These are phyloP conservation scores for Fusarium lyarnte DNA, from an alignment of 2,329 filamentous ascomycete genomes.

Conservation along the genomic window DNA sequence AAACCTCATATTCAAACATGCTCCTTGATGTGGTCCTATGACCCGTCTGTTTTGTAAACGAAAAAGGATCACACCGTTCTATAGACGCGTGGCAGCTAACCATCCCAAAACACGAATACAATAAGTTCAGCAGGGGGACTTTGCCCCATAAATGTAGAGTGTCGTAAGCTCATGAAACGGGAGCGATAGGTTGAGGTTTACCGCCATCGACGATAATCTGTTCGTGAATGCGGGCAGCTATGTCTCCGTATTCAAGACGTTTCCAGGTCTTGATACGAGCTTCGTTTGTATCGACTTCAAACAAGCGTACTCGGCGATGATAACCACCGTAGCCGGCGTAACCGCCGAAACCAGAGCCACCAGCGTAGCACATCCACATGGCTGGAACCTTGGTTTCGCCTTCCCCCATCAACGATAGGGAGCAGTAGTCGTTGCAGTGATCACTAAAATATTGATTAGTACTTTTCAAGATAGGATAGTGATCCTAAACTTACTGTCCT, in stretches of 20 bases:
- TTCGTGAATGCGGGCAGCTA: conserved; percentile 64
- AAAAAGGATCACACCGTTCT: conserved; percentile 18
- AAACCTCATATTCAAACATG: conserved; percentile 4
- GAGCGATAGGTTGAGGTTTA: conserved; percentile 45
- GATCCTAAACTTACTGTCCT: conserved; percentile 75
- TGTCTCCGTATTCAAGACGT: conserved; percentile 76
- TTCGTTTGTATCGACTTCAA: conserved; percentile 92
- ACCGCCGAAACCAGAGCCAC: conserved; percentile 90
- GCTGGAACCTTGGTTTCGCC: conserved; percentile 66
- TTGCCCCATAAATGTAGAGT: not conserved
- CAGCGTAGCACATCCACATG: conserved; percentile 98
- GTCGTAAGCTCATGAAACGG: conserved; percentile 29
- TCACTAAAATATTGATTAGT: conserved; percentile 61
- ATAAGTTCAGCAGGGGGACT: conserved; percentile 15
- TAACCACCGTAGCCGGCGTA: conserved; percentile 93
- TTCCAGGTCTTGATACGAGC: conserved; percentile 93
- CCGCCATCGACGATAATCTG: conserved; percentile 74
- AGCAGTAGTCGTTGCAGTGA: conserved; percentile 97
- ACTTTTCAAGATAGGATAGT: not conserved
- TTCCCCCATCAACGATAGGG: conserved; percentile 64
- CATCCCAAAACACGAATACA: conserved; percentile 26
- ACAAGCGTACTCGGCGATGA: conserved; percentile 84
- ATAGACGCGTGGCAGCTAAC: conserved; percentile 14
- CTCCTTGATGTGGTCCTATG: conserved; percentile 17
- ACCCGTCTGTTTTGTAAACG: conserved; percentile 11